Evolutionary conservation across 1,284 basidiomycete species (phyloP).

Genomic region (Xerocomus subilludens): DNA sequence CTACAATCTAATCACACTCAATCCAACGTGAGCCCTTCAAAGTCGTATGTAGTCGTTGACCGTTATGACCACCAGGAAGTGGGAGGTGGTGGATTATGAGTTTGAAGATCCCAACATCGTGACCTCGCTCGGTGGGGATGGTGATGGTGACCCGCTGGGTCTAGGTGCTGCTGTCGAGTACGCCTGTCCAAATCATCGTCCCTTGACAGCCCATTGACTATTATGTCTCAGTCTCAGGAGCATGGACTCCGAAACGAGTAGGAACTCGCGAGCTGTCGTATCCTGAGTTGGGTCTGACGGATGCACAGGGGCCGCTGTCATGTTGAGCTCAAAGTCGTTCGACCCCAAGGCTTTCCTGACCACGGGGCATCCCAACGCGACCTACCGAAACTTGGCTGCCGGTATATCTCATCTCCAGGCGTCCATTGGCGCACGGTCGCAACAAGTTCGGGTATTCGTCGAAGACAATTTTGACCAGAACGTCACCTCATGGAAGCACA

Average conservation of each 20-base stretch:
- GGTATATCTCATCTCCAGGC: conserved; percentile 79
- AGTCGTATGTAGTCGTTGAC: conserved; percentile 24
- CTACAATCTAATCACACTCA: conserved; percentile 75
- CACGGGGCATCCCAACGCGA: conserved; percentile 94
- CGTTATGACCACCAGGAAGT: conserved; percentile 62
- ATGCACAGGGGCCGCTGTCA: conserved; percentile 75
- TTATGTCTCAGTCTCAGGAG: conserved; percentile 63
- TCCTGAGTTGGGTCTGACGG: conserved; percentile 34
- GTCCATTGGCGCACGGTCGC: conserved; percentile 88
- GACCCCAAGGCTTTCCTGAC: conserved; percentile 95
- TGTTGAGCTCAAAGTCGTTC: conserved; percentile 93
- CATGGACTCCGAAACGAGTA: conserved; percentile 79
- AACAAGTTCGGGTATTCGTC: conserved; percentile 93
- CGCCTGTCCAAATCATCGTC: conserved; percentile 42
- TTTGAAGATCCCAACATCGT: conserved; percentile 73
- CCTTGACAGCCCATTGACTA: conserved; percentile 25
- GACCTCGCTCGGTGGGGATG: conserved; percentile 64
- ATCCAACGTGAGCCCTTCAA: conserved; percentile 66
- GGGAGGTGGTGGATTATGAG: conserved; percentile 86
- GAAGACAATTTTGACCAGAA: conserved; percentile 95
- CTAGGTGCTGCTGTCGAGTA: conserved; percentile 72
- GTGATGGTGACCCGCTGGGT: conserved; percentile 76
- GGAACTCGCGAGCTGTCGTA: conserved; percentile 25
- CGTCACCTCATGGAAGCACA: conserved; percentile 29
- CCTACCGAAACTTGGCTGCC: conserved; percentile 87